Conservation (phyloP, 2,329 filamentous ascomycete genomes). For the Fusarium buharicum region DNA sequence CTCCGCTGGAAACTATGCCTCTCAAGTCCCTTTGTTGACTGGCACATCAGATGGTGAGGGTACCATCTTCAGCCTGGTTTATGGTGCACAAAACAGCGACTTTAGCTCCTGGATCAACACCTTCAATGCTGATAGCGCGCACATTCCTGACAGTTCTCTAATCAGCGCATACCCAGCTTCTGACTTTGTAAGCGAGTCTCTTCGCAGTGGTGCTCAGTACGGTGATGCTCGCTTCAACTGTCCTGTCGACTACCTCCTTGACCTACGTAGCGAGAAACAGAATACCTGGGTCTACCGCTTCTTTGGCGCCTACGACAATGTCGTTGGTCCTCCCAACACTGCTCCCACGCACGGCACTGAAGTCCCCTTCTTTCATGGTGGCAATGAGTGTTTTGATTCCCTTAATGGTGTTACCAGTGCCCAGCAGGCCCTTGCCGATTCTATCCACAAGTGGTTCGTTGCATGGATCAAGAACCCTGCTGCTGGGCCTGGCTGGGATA, state of each 20-base stretch:
- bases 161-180: constrained; percentile 37
- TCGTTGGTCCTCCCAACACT: constrained; percentile 46
- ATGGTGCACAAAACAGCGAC: constrained; percentile 47
- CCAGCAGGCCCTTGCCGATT: constrained; percentile 55
- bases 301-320: constrained; percentile 55
- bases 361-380: constrained; percentile 59
- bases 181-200: constrained; percentile 52
- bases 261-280: constrained; percentile 52
- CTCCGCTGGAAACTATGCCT: constrained; percentile 42
- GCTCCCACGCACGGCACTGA: constrained; percentile 46
- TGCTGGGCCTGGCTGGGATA: constrained; percentile 55
- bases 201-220: constrained; percentile 56
- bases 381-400: constrained; percentile 55
- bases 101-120: constrained; percentile 44
- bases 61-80: constrained; percentile 52
- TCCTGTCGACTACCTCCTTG: constrained; percentile 52
- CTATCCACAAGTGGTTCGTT: constrained; percentile 56
- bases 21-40: constrained; percentile 51
- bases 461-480: constrained; percentile 57
- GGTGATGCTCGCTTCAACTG: constrained; percentile 60
- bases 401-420: constrained; percentile 49
- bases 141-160: constrained; percentile 31
- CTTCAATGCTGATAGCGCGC: constrained; percentile 38
- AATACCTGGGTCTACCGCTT: constrained; percentile 58
- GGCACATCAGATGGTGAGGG: constrained; percentile 52